These are phyloP conservation scores for Panellus pusillus DNA, from an alignment of 768 basidiomycete species.

Conservation along the genomic window DNA sequence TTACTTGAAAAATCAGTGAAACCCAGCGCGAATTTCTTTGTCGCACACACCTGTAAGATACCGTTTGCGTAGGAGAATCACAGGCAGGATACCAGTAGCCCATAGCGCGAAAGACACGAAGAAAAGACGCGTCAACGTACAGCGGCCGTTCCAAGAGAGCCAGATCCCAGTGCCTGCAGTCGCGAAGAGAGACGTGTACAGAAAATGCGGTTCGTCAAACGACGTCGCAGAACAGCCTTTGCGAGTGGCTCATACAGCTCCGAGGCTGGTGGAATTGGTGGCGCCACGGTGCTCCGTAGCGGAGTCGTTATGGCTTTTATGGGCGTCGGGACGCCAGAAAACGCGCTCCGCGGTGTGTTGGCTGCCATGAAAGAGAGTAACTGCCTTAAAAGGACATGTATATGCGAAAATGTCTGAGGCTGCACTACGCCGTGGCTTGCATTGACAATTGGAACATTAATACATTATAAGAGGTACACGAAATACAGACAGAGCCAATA, in stretches of 20 bases:
- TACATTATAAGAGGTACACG: too few relatives aligned
- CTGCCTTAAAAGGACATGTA: too few relatives aligned
- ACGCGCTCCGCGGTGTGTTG: not conserved
- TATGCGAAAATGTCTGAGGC: too few relatives aligned
- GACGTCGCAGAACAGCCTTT: slow-evolving; percentile 59
- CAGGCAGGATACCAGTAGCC: slow-evolving; percentile 54
- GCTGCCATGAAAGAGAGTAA: not conserved
- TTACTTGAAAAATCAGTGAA: slow-evolving; percentile 2
- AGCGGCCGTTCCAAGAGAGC: slow-evolving; percentile 37
- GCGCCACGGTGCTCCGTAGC: slow-evolving; percentile 48
- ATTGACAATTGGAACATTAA: too few relatives aligned
- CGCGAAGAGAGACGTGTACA: slow-evolving; percentile 47
- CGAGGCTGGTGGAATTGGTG: slow-evolving; percentile 55
- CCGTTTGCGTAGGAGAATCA: slow-evolving; percentile 55
- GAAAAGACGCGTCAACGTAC: slow-evolving; percentile 25
- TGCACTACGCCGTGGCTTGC: too few relatives aligned
- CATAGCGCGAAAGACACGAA: slow-evolving; percentile 43
- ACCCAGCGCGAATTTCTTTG: not conserved
- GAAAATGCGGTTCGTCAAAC: slow-evolving; percentile 55
- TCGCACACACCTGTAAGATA: slow-evolving; percentile 59
- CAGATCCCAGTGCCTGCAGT: slow-evolving; percentile 43
- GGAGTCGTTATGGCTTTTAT: slow-evolving; percentile 50
- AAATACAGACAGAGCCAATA: too few relatives aligned
- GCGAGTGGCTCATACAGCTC: slow-evolving; percentile 67
- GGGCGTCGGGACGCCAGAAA: slow-evolving; percentile 29